phyloP scores from a whole-genome alignment of 2,329 filamentous ascomycete genomes.

The Diaporthe nobilis region DNA sequence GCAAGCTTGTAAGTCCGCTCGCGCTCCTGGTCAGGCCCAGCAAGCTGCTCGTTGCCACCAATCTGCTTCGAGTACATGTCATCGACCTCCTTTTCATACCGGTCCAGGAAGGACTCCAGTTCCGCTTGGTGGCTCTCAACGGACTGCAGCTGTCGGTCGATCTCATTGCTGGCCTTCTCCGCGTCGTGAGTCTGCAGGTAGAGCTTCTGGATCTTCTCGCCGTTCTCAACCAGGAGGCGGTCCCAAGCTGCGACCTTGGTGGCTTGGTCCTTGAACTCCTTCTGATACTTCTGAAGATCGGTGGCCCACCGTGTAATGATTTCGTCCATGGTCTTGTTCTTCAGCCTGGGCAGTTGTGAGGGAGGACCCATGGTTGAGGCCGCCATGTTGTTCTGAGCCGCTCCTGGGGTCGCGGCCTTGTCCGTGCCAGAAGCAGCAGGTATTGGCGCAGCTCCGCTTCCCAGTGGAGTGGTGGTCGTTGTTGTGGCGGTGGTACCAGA shows the following conservation, averaged over 20 bases:
- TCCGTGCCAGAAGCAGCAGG: constrained; percentile 38
- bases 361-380: constrained; percentile 85
- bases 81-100: constrained; percentile 93
- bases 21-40: constrained; percentile 93
- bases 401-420: constrained; percentile 44
- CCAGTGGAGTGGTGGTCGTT: constrained; percentile 1
- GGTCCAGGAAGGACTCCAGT: constrained; percentile 87
- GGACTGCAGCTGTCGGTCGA: constrained; percentile 89
- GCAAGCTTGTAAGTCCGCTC: constrained; percentile 97
- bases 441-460: constrained; percentile 23
- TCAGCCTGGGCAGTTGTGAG: constrained; percentile 89
- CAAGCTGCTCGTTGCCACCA: constrained; percentile 80
- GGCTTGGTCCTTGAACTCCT: constrained; percentile 94
- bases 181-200: constrained; percentile 95
- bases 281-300: constrained; percentile 95
- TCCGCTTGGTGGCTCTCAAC: constrained; percentile 96
- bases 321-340: constrained; percentile 99
- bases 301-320: constrained; percentile 98
- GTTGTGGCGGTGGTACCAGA: constrained; percentile 43
- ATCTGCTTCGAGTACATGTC: constrained; percentile 86
- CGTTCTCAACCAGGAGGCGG: constrained; percentile 91
- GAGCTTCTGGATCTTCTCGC: constrained; percentile 93
- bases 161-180: constrained; percentile 91
- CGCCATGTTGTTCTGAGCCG: constrained; percentile 62
- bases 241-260: constrained; percentile 92